Conservation (phyloP, 2,329 filamentous ascomycete species). For the Xylariaceae sp. region DNA sequence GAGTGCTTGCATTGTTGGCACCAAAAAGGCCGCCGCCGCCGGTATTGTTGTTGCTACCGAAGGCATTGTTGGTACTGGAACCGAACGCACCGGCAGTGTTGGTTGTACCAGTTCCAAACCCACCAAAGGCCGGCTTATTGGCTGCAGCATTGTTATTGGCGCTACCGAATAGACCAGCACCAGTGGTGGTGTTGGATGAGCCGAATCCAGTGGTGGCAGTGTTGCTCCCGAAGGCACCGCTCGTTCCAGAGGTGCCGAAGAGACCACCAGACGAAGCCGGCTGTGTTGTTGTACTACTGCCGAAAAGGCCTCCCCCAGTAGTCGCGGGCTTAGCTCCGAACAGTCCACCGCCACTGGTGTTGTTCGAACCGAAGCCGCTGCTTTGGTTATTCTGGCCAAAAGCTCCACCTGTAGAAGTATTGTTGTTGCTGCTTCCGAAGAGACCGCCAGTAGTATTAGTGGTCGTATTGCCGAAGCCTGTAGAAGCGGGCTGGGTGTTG, state of each 20-base stretch:
- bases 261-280: constrained; percentile 17
- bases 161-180: constrained; percentile 37
- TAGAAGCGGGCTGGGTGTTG: constrained; percentile 28
- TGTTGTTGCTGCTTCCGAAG: constrained; percentile 35
- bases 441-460: constrained; percentile 35
- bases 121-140: constrained; percentile 23
- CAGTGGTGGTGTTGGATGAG: constrained; percentile 31
- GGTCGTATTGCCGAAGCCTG: constrained; percentile 28
- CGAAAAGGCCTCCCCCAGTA: constrained; percentile 36
- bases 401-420: constrained; percentile 16
- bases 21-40: constrained; percentile 27
- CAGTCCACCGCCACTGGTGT: constrained; percentile 27
- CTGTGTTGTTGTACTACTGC: constrained; percentile 29
- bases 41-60: constrained; percentile 29
- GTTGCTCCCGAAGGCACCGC: constrained; percentile 42
- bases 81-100: constrained; percentile 33
- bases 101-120: constrained; percentile 29
- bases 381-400: constrained; percentile 26
- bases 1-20: constrained; percentile 27
- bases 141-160: constrained; percentile 17
- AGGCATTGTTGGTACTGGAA: constrained; percentile 25
- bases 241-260: constrained; percentile 36
- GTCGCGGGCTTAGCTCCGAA: constrained; percentile 38
- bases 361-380: constrained; percentile 27
- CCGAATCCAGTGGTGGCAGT: constrained; percentile 45